These are phyloP conservation scores for Delonix regia DNA, from an alignment of 306 rosid genomes.

Conservation along the genomic window DNA sequence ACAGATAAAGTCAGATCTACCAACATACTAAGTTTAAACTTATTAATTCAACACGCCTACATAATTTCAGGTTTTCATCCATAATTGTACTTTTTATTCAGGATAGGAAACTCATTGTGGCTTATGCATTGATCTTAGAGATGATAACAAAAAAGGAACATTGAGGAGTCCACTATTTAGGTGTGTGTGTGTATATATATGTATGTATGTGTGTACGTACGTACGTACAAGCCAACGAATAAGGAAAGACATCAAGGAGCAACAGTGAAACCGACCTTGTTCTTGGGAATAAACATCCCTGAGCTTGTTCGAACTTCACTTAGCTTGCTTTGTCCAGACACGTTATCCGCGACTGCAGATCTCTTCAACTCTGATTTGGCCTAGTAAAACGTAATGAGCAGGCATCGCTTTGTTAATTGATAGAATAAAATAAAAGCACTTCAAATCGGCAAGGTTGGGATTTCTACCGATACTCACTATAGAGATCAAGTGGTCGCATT, in stretches of 20 bases:
- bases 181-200: no score
- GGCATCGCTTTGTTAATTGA: background rate
- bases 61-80: background rate
- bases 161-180: background rate
- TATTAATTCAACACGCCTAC: background rate
- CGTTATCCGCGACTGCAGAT: constrained; percentile 89
- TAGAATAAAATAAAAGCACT: background rate
- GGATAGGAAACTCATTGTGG: background rate
- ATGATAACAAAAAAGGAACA: background rate
- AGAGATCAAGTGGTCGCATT: constrained; percentile 92
- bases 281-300: constrained; percentile 88
- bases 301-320: constrained; percentile 96
- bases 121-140: background rate
- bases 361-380: constrained; percentile 93
- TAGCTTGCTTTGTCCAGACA: constrained; percentile 71
- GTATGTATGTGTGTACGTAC: no score
- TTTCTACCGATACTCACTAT: constrained; percentile 59
- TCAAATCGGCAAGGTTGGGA: background rate
- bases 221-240: background rate
- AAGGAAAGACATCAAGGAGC: background rate
- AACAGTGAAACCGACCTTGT: constrained; percentile 57
- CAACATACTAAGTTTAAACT: background rate
- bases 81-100: background rate
- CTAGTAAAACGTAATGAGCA: constrained; percentile 42
- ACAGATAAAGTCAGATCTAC: background rate